Evolutionary conservation across 176 grass and related monocot species (phyloP).

Genomic region (Secale cereale): DNA sequence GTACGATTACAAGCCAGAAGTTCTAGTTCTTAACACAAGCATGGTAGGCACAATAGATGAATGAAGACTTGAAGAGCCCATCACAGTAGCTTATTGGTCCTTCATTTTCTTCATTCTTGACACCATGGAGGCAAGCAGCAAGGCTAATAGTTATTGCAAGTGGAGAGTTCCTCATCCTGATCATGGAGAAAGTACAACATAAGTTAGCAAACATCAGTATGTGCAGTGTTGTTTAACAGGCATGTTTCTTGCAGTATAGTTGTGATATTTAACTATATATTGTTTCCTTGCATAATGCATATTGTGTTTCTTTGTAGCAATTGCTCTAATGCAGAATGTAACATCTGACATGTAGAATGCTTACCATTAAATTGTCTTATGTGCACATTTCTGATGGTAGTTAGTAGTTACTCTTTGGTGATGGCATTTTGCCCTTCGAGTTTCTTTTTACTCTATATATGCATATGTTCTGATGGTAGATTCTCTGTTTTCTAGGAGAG

Average conservation of each 20-base stretch:
- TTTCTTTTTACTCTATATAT: conserved; percentile 20
- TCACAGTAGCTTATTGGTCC: no score
- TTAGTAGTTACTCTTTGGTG: background rate
- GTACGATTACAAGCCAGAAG: no score
- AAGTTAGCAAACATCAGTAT: background rate
- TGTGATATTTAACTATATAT: conserved; percentile 10
- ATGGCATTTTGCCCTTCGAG: background rate
- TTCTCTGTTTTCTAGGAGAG: conserved; percentile 50
- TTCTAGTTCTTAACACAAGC: no score
- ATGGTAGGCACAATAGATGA: no score
- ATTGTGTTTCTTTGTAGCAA: background rate
- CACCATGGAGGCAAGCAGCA: no score
- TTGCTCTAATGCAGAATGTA: conserved; percentile 11
- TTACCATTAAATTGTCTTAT: conserved; percentile 13
- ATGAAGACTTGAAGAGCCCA: no score
- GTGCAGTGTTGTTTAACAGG: background rate
- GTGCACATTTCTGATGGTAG: conserved; percentile 10
- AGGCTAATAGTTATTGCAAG: no score
- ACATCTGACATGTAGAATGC: background rate
- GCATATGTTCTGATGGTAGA: background rate
- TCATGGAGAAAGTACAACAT: no score
- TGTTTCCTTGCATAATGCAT: background rate
- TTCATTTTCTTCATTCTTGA: no score
- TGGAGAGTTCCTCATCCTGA: no score
- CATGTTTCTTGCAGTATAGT: background rate